phyloP scores from a whole-genome alignment of 495 filamentous ascomycete genomes.

The Durotheca rogersii region DNA sequence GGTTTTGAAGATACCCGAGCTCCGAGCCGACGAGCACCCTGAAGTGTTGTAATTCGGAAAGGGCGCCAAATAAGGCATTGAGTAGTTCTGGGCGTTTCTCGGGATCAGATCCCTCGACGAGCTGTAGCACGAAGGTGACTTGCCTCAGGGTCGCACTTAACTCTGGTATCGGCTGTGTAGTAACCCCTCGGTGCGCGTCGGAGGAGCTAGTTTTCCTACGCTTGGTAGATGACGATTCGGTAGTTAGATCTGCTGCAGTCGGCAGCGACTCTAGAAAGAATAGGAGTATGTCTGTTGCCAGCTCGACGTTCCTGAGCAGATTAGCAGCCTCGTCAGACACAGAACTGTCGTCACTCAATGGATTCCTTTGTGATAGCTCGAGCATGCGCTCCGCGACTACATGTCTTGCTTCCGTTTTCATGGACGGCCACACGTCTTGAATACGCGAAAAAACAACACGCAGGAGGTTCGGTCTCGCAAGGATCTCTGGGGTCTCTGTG shows the following conservation, averaged over 20 bases:
- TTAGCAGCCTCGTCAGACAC: constrained; percentile 61
- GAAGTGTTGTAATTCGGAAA: constrained; percentile 82
- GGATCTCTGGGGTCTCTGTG: constrained; percentile 48
- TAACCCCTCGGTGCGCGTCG: constrained; percentile 48
- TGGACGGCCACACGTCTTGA: constrained; percentile 65
- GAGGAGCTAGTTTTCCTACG: constrained; percentile 71
- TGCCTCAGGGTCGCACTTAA: constrained; percentile 64
- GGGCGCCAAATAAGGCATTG: constrained; percentile 71
- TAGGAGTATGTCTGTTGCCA: constrained; percentile 69
- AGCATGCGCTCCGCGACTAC: constrained; percentile 60
- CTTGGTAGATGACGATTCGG: constrained; percentile 67
- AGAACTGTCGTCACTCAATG: constrained; percentile 23
- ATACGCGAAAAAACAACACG: constrained; percentile 64
- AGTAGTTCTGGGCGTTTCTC: constrained; percentile 71
- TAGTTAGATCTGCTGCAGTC: constrained; percentile 60
- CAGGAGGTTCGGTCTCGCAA: constrained; percentile 52
- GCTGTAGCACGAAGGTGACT: constrained; percentile 82
- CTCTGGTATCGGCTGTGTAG: constrained; percentile 46
- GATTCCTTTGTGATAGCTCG: constrained; percentile 42
- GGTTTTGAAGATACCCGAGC: constrained; percentile 79
- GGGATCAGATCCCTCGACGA: constrained; percentile 75
- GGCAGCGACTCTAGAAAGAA: constrained; percentile 70
- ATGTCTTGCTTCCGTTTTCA: constrained; percentile 64
- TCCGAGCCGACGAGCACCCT: constrained; percentile 69
- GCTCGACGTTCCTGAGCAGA: constrained; percentile 63